These are phyloP conservation scores for Geotrichum bryndzae DNA, from an alignment of 1,139 yeast species.

Conservation along the genomic window DNA sequence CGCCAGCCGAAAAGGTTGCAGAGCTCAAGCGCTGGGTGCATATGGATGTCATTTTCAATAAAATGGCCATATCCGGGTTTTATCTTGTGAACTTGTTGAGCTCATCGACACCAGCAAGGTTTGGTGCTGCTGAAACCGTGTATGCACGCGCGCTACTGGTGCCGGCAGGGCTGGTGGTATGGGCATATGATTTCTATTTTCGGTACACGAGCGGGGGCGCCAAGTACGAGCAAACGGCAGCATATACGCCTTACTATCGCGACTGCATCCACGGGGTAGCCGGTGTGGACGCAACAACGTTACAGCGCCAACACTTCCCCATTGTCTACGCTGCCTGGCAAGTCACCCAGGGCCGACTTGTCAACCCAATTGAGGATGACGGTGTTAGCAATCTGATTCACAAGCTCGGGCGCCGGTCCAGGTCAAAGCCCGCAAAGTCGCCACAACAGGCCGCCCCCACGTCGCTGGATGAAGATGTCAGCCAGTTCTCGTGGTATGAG, in stretches of 20 bases:
- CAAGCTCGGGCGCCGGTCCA: not conserved
- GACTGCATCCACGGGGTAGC: constrained; percentile 1
- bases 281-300: not conserved
- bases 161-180: constrained; percentile 1
- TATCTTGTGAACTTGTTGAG: constrained; percentile 1
- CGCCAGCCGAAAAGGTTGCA: not conserved
- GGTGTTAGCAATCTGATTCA: not conserved
- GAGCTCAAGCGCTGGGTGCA: constrained; percentile 2
- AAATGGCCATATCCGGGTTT: not conserved
- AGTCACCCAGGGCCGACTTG: not conserved
- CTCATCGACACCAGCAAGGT: not conserved
- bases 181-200: constrained; percentile 8
- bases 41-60: constrained; percentile 1
- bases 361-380: constrained; percentile 3
- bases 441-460: too few species aligned
- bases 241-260: constrained; percentile 1
- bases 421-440: not conserved
- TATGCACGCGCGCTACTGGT: constrained; percentile 5
- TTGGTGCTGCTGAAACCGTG: constrained; percentile 6
- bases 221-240: not conserved
- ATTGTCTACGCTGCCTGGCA: not conserved
- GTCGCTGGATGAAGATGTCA: not conserved
- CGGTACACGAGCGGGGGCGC: not conserved
- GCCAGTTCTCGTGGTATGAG: not conserved
- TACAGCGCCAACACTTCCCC: not conserved